phyloP scores from a whole-genome alignment of 768 basidiomycete species.

The Termitomyces bulborhizus region DNA sequence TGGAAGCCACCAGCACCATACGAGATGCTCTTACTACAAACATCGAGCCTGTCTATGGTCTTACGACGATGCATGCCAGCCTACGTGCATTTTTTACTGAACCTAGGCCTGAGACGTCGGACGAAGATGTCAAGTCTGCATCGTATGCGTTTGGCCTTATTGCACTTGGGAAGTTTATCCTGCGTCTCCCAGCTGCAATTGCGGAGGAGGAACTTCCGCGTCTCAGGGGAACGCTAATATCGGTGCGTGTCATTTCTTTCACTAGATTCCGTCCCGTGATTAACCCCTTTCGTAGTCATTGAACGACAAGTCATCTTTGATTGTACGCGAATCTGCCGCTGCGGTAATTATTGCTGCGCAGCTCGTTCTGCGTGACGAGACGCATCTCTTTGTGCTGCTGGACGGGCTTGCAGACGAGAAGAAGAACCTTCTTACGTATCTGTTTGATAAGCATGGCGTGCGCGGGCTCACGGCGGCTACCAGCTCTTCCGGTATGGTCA shows the following conservation, averaged over 20 bases:
- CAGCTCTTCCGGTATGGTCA: constrained; percentile 51
- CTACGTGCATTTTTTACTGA: constrained; percentile 59
- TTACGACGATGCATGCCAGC: constrained; percentile 76
- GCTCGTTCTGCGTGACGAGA: constrained; percentile 75
- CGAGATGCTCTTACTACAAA: constrained; percentile 67
- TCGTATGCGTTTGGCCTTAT: constrained; percentile 81
- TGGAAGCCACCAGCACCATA: constrained; percentile 78
- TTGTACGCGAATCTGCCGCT: constrained; percentile 79
- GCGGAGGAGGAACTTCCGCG: constrained; percentile 85
- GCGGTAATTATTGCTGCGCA: constrained; percentile 81
- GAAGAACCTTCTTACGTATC: constrained; percentile 84
- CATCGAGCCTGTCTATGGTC: constrained; percentile 78
- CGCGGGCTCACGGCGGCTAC: constrained; percentile 38
- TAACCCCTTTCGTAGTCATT: constrained; percentile 42
- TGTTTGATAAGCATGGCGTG: constrained; percentile 84
- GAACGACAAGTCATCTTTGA: constrained; percentile 65
- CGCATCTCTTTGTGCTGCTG: constrained; percentile 73
- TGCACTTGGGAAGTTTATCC: constrained; percentile 76
- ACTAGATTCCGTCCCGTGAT: no score
- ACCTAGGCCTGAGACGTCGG: constrained; percentile 33
- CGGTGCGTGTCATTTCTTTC: constrained; percentile 36
- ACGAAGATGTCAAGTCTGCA: constrained; percentile 50
- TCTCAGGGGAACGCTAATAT: constrained; percentile 61
- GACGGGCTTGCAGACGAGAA: constrained; percentile 85
- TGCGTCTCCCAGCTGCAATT: constrained; percentile 76